Base-by-base conservation (phyloP, 345 rosid genomes). In the Gossypioides kirkii region DNA sequence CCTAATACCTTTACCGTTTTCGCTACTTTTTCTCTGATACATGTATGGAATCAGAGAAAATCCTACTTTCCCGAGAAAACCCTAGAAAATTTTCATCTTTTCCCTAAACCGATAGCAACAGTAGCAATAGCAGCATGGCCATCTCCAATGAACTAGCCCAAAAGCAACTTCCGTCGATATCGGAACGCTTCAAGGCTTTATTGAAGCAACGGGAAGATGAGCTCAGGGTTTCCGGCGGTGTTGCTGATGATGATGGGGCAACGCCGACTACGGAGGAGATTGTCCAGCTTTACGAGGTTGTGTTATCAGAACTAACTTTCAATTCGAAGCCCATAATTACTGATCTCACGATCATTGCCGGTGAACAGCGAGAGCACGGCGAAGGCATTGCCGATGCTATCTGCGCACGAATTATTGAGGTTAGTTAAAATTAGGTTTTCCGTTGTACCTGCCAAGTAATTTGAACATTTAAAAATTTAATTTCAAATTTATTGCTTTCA, bases 271-370 rank as follows among this genome's bases (percentile, higher is more conserved):
- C 59, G 69, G 88, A 80, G 59, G 98, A 91, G 66, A 80, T 96
- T 47, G 97, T 93, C 72, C 85, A 86, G 63, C 82, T 93, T 23
- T 96, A 96, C 76, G 89, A 87, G 82, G 73, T 80, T 53, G 64
- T 91, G 10, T 80, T 96, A 67, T 83, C 89, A 4, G 99, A 96
- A 52, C 83, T 96, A 46, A 85, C 88, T 53, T 82, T 96, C 84
- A 96, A 93, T 87, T 96, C 97, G 49, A 96, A 96, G 84, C 99
- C 99, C 66, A 85, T 93, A 23, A 96, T 96, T 79, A 96, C 96
- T 56, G 98, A 96, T 86, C 93, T 96, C 79, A 96, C 99, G 2
- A 91, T 93, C 68, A 86, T 96, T 63, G 98, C 99, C 6, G 99
- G 96, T 22, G 99, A 96, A 68, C 96, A 85, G 75, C 79, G 87